These are phyloP conservation scores for Russula sp. DNA, from an alignment of 768 basidiomycete genomes.

Conservation along the genomic window DNA sequence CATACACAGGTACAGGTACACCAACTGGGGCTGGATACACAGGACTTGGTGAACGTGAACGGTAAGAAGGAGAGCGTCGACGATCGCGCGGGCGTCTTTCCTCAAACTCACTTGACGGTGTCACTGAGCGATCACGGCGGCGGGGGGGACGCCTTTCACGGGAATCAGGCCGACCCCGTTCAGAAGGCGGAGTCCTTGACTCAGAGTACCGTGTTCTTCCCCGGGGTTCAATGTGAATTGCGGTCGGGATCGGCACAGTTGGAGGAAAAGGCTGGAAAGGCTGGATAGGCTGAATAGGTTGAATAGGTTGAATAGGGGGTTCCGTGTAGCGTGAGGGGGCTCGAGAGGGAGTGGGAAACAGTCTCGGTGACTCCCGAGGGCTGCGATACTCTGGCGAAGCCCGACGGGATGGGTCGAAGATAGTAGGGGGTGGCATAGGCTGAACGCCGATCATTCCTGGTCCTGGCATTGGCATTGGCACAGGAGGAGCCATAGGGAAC, in stretches of 20 bases:
- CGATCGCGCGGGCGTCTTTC: background rate
- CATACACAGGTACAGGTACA: slow-evolving; percentile 3
- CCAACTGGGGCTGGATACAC: background rate
- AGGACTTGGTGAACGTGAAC: slow-evolving; percentile 1
- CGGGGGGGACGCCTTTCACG: background rate
- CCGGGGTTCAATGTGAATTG: background rate
- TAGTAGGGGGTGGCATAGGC: background rate
- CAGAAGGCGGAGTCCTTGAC: slow-evolving; percentile 9
- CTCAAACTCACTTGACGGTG: background rate
- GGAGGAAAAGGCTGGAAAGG: background rate
- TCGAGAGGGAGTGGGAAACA: background rate
- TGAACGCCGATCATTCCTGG: background rate
- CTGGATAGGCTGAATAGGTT: background rate
- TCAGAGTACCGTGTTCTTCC: background rate
- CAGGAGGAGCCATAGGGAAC: background rate
- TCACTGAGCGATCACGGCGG: background rate
- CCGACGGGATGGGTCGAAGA: background rate
- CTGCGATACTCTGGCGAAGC: background rate
- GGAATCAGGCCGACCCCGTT: background rate
- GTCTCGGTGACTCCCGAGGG: background rate
- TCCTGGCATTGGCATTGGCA: background rate
- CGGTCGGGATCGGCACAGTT: background rate
- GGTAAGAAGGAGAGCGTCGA: background rate
- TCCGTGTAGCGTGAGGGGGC: slow-evolving; percentile 4
- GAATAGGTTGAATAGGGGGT: background rate